phyloP scores from a whole-genome alignment of 2,329 filamentous ascomycete genomes.

The Bipolaris zeicola region DNA sequence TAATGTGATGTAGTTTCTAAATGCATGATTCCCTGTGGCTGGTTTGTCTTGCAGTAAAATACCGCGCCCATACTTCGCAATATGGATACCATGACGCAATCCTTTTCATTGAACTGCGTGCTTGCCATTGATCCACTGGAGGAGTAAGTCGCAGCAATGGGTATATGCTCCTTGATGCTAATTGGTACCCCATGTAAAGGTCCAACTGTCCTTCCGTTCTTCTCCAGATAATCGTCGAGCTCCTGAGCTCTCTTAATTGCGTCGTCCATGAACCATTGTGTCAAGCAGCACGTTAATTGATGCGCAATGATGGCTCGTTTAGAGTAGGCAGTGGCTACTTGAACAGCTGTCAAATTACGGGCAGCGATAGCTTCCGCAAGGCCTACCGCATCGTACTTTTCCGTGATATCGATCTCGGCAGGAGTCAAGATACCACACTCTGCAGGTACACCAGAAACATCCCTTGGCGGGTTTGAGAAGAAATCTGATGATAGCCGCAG shows the following conservation, averaged over 20 bases:
- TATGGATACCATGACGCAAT: constrained; percentile 61
- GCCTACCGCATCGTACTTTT: constrained; percentile 52
- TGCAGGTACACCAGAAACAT: constrained; percentile 26
- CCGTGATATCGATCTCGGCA: constrained; percentile 57
- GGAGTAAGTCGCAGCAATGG: constrained; percentile 58
- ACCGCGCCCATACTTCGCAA: constrained; percentile 60
- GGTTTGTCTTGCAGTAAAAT: constrained; percentile 58
- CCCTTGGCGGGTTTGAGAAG: constrained; percentile 20
- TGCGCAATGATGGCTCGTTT: constrained; percentile 29
- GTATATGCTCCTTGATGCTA: constrained; percentile 59
- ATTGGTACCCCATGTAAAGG: constrained; percentile 59
- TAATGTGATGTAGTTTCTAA: constrained; percentile 63
- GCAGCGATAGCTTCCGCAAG: constrained; percentile 51
- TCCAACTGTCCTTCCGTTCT: constrained; percentile 23
- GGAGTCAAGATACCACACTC: constrained; percentile 53
- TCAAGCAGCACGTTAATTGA: constrained; percentile 25
- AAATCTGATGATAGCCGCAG: constrained; percentile 14
- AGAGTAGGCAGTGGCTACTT: constrained; percentile 41
- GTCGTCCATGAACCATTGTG: constrained; percentile 30
- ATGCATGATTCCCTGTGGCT: constrained; percentile 58
- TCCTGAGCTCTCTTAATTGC: constrained; percentile 24
- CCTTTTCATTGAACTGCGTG: constrained; percentile 55
- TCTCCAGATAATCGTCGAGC: constrained; percentile 53
- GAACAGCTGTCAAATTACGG: constrained; percentile 46
- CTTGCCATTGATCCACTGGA: constrained; percentile 59